phyloP scores from a whole-genome alignment of 192 early-diverging fungal genomes.

The Coemansia sp. region DNA sequence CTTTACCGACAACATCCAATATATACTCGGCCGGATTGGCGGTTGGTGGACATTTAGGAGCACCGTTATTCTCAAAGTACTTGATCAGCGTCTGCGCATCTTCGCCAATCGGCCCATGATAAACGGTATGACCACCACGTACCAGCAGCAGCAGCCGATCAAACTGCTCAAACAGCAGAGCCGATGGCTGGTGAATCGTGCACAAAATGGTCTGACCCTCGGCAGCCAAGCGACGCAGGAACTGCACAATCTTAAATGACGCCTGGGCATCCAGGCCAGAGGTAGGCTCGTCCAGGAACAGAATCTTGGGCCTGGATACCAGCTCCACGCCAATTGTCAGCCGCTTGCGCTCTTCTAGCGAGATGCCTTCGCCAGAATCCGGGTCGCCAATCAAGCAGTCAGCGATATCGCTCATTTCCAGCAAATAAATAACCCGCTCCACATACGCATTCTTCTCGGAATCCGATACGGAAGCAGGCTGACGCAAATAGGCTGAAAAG shows the following conservation, averaged over 20 bases:
- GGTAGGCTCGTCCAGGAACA: slow-evolving; percentile 91
- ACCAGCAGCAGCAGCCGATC: slow-evolving; percentile 77
- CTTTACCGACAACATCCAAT: slow-evolving; percentile 74
- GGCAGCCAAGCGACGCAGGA: slow-evolving; percentile 65
- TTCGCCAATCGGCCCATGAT: slow-evolving; percentile 75
- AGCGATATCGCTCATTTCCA: slow-evolving; percentile 72
- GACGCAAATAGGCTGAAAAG: slow-evolving; percentile 67
- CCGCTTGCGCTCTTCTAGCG: slow-evolving; percentile 84
- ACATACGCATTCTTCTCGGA: slow-evolving; percentile 70
- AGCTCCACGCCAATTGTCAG: slow-evolving; percentile 85
- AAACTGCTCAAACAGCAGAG: slow-evolving; percentile 82
- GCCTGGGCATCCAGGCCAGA: slow-evolving; percentile 80
- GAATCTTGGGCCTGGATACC: slow-evolving; percentile 70
- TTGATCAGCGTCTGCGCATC: slow-evolving; percentile 63
- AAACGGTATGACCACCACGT: slow-evolving; percentile 76
- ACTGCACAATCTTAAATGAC: slow-evolving; percentile 70
- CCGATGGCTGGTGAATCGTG: slow-evolving; percentile 85
- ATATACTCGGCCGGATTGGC: slow-evolving; percentile 88
- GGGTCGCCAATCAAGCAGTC: slow-evolving; percentile 72
- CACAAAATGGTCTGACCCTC: slow-evolving; percentile 70
- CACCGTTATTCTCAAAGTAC: slow-evolving; percentile 77
- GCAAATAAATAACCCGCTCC: slow-evolving; percentile 68
- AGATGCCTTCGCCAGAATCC: slow-evolving; percentile 72
- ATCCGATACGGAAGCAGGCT: slow-evolving; percentile 61
- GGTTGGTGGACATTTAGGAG: slow-evolving; percentile 57